Evolutionary conservation across 2,329 filamentous ascomycete species (phyloP), one percentile per base, ranked within the genome.

Genomic region (Trichoderma polysporum): DNA sequence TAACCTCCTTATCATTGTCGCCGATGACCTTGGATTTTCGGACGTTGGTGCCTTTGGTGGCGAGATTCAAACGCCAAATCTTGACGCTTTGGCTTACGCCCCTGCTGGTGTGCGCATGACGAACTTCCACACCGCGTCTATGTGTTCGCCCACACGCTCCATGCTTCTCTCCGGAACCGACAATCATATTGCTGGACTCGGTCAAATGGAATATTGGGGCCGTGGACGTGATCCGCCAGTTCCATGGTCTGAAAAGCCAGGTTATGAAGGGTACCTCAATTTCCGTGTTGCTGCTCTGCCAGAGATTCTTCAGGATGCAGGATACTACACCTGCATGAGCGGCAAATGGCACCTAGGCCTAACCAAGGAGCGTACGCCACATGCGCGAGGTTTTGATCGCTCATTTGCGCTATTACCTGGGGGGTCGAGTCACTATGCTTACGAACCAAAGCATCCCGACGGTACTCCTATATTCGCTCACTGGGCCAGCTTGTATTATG

Each of bases 291-390:
- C 80, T 1, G 82, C 86, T 6, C 75, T 89, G 13, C 85, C 86
- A 2, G 86, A 89, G 72, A 72, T 89, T 2, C 79, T 89, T 4
- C 82, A 79, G 5, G 87, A 89, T 68, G 82, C 78, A 0, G 87
- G 86, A 17, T 89, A 89, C 72, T 79, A 83, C 62, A 89, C 87
- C 1, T 70, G 87, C 3, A 87, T 89, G 82, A 78, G 84, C 4
- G 87, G 87, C 0, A 89, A 90, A 72, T 89, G 87, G 86, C 86
- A 89, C 74, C 76, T 89, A 17, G 87, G 87, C 0, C 76, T 89
- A 13, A 87, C 82, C 0, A 83, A 84, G 0, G 85, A 89, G 70
- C 81, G 82, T 3, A 83, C 81, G 4, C 87, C 87, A 0, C 79
- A 82, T 57, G 81, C 80, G 8, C 80, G 87, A 13, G 87, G 88